These are phyloP conservation scores for Barnettozyma botsteinii DNA, from an alignment of 805 yeast genomes.

Conservation along the genomic window DNA sequence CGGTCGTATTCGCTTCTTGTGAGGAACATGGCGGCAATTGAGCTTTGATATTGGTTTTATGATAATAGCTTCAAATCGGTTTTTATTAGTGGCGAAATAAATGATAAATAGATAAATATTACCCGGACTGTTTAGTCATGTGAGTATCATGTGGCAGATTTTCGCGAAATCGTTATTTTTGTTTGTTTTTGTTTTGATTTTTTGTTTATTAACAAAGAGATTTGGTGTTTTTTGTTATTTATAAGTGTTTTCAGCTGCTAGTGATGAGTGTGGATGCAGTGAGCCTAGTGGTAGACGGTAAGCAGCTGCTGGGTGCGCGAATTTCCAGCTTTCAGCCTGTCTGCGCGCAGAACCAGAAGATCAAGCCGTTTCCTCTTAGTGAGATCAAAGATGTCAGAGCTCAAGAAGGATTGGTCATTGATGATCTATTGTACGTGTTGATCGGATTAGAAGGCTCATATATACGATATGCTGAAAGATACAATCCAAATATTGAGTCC, in stretches of 20 bases:
- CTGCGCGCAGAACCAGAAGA: constrained; percentile 27
- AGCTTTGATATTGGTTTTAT: background rate
- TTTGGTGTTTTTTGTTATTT: background rate
- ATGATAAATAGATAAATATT: background rate
- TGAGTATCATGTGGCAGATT: no score
- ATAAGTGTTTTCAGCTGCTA: background rate
- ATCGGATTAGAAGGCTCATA: constrained; percentile 75
- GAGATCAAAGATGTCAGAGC: constrained; percentile 41
- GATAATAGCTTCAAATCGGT: background rate
- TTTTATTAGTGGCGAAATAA: constrained; percentile 2
- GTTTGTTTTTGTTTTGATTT: background rate
- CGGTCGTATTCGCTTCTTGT: constrained; percentile 99
- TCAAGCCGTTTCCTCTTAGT: constrained; percentile 41
- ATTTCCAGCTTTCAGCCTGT: constrained; percentile 32
- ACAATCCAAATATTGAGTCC: constrained; percentile 38
- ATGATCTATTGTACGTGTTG: constrained; percentile 64
- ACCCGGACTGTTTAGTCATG: no score
- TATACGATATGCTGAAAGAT: constrained; percentile 60
- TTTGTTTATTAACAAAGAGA: background rate
- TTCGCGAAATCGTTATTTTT: background rate
- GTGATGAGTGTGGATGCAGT: background rate
- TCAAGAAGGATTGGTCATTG: constrained; percentile 69
- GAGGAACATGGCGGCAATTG: constrained; percentile 71
- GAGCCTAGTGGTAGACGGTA: background rate
- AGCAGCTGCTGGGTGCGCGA: constrained; percentile 8